phyloP scores from a whole-genome alignment of 2,329 filamentous ascomycete species.

The Claviceps citrina region DNA sequence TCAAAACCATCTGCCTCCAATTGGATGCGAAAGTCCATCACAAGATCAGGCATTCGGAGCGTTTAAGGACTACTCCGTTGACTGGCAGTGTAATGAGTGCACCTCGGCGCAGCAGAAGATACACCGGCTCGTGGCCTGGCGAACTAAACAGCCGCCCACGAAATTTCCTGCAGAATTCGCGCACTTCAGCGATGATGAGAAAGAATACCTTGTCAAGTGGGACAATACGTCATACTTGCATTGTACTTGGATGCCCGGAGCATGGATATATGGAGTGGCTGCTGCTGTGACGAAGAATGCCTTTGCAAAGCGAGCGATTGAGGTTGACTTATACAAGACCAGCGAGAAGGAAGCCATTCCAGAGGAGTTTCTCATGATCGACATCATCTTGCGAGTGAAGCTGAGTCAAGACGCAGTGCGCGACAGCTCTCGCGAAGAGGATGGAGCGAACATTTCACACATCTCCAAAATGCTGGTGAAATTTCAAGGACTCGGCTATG shows the following conservation, averaged over 20 bases:
- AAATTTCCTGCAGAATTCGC: slow-evolving; percentile 12
- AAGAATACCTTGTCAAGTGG: slow-evolving; percentile 90
- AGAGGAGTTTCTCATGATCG: slow-evolving; percentile 69
- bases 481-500: slow-evolving; percentile 81
- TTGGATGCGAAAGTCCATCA: slow-evolving; percentile 18
- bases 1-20: slow-evolving; percentile 59
- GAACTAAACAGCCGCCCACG: slow-evolving; percentile 35
- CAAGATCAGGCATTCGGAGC: slow-evolving; percentile 30
- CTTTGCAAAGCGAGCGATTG: slow-evolving; percentile 57
- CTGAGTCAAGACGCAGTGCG: slow-evolving; percentile 30
- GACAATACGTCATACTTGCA: slow-evolving; percentile 64
- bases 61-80: slow-evolving; percentile 54
- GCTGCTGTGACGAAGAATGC: slow-evolving; percentile 49
- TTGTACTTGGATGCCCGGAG: slow-evolving; percentile 73
- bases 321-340: slow-evolving; percentile 45
- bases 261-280: slow-evolving; percentile 70
- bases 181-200: slow-evolving; percentile 48
- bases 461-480: slow-evolving; percentile 70
- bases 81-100: slow-evolving; percentile 75
- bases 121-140: slow-evolving; percentile 74
- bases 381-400: slow-evolving; percentile 75
- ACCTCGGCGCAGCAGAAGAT: slow-evolving; percentile 49
- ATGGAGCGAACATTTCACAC: slow-evolving; percentile 54
- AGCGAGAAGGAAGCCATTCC: slow-evolving; percentile 66
- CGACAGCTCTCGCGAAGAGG: slow-evolving; percentile 48